Base-by-base conservation (phyloP, 2,329 filamentous ascomycete genomes). In the Hymenoscyphus occultus region DNA sequence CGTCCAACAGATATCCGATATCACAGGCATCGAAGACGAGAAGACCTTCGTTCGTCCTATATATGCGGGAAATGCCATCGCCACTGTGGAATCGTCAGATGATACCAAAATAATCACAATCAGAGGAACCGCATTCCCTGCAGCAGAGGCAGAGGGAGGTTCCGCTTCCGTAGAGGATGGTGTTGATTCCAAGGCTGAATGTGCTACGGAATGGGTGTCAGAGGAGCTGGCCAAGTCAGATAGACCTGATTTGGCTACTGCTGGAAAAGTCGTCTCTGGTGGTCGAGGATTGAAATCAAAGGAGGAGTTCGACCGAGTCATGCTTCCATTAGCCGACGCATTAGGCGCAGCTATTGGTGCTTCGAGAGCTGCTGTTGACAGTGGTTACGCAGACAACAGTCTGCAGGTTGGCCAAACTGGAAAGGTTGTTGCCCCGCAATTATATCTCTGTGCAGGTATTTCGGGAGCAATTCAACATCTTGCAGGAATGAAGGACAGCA, bases 401-500 rank as follows among this genome's bases (percentile, higher is more conserved):
- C 82, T 99, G 72, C 95, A 99, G 80, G 94, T 99, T 70, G 95
- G 95, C 57, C 95, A 99, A 83, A 99, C 95, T 14, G 95, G 95
- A 74, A 99, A 99, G 86, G 96, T 98, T 68, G 94, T 99, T 63
- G 95, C 95, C 58, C 95, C 95, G 66, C 90, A 99, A 78, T 82
- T 99, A 67, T 99, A 99, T 77, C 84, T 99, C 71, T 96, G 93
- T 62, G 93, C 94, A 13, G 95, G 95, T 75, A 98, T 99, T 73
- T 97, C 92, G 9, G 95, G 95, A 62, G 95, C 95, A 28, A 99
- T 99, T 72, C 95, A 99, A 81, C 95, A 99, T 83, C 80, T 99
- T 79, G 95, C 95, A 39, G 95, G 95, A 76, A 99, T 99, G 95
- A 99, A 99, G 85, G 95, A 99, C 77, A 97, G 93, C 83, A 99